Evolutionary conservation across 164 flowering plant species (phyloP).

Genomic region (Paratinospora sagittata): DNA sequence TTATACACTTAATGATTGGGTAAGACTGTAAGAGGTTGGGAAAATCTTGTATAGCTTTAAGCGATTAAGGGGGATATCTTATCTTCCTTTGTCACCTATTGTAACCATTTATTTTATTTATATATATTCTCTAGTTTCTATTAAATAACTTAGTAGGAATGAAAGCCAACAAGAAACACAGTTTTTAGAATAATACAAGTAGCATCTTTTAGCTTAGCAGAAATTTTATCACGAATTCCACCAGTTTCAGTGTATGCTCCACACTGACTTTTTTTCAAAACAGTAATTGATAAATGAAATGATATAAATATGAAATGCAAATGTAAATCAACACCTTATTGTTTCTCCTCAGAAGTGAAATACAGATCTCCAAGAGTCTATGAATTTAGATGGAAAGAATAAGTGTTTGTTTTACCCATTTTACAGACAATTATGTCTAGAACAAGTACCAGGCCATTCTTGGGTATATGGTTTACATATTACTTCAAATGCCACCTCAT

Average conservation of each 20-base stretch:
- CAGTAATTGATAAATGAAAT: not conserved
- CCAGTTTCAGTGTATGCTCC: not conserved
- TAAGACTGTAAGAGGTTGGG: too few relatives aligned
- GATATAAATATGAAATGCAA: not conserved
- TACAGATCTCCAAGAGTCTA: not conserved
- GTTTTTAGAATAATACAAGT: not conserved
- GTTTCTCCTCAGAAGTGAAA: not conserved
- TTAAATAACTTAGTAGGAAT: not conserved
- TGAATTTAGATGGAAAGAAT: not conserved
- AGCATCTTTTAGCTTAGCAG: not conserved
- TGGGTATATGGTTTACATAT: too few relatives aligned
- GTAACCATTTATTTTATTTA: too few relatives aligned
- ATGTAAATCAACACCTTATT: slow-evolving; percentile 1
- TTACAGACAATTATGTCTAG: not conserved
- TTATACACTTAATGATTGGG: too few relatives aligned
- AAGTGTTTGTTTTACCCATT: not conserved
- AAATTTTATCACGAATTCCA: too few relatives aligned
- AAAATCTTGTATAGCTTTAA: too few relatives aligned
- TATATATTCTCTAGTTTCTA: too few relatives aligned
- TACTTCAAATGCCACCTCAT: too few relatives aligned
- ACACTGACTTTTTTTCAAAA: not conserved
- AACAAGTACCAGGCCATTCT: not conserved
- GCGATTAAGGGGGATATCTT: too few relatives aligned
- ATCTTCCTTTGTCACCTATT: too few relatives aligned
- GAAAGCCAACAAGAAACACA: not conserved